phyloP scores from a whole-genome alignment of 2,329 filamentous ascomycete genomes.

The Fusarium pininemorale region DNA sequence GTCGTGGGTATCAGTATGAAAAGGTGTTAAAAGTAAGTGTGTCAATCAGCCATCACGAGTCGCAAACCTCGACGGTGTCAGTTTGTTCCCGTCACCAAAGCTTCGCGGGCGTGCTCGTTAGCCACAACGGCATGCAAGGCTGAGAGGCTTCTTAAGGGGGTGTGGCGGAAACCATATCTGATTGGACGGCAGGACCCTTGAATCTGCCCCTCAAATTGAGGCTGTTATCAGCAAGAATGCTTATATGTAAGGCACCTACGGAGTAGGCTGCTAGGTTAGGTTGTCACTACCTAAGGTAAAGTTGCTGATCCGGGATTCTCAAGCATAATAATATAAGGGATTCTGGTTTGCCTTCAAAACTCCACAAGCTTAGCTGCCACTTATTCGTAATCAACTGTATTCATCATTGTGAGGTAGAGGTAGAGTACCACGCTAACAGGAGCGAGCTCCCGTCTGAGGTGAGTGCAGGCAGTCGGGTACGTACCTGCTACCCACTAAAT shows the following conservation, averaged over 20 bases:
- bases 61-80: slow-evolving; percentile 22
- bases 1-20: neutral
- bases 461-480: slow-evolving; percentile 32
- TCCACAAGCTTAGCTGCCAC: neutral
- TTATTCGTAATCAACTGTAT: neutral
- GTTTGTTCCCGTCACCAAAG: neutral
- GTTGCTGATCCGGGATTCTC: neutral
- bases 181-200: slow-evolving; percentile 17
- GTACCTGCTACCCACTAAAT: slow-evolving; percentile 39
- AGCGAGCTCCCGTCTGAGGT: neutral
- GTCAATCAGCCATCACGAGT: slow-evolving; percentile 31
- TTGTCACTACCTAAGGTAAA: neutral
- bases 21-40: slow-evolving; percentile 1
- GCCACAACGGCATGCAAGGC: slow-evolving; percentile 30
- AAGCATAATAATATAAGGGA: neutral
- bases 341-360: neutral
- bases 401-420: neutral
- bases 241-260: neutral
- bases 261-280: neutral
- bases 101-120: neutral
- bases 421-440: neutral
- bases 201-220: slow-evolving; percentile 18
- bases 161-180: slow-evolving; percentile 10
- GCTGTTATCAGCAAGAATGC: neutral
- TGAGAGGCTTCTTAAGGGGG: neutral